Evolutionary conservation across 345 rosid genomes (phyloP).

Genomic region (Salix caprea): DNA sequence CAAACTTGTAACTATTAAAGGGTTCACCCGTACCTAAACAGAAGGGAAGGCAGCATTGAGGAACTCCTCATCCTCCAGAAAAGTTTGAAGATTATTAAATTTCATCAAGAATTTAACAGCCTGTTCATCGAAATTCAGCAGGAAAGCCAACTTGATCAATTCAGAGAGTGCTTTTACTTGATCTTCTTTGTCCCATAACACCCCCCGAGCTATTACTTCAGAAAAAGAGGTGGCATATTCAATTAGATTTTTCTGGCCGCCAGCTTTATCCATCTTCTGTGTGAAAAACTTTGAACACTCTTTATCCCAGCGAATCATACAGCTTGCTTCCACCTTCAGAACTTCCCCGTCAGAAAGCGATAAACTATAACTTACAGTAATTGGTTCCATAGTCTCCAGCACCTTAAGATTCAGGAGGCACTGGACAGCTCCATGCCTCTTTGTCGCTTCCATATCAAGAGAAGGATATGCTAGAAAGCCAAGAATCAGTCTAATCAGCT

Average conservation of each 20-base stretch:
- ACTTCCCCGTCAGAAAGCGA: constrained; percentile 36
- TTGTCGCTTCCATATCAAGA: constrained; percentile 37
- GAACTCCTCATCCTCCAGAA: constrained; percentile 51
- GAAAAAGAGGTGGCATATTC: constrained; percentile 53
- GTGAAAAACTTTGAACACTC: constrained; percentile 34
- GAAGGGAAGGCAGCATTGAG: neutral
- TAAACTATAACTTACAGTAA: constrained; percentile 34
- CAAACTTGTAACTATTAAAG: neutral
- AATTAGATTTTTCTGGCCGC: constrained; percentile 34
- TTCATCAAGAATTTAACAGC: constrained; percentile 54
- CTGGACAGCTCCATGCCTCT: constrained; percentile 43
- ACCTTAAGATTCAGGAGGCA: constrained; percentile 36
- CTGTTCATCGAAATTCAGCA: constrained; percentile 46
- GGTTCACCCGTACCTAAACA: neutral
- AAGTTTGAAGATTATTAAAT: constrained; percentile 50
- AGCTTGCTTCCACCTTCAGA: constrained; percentile 18
- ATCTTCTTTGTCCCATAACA: constrained; percentile 40
- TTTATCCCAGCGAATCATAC: constrained; percentile 54
- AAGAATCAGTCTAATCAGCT: constrained; percentile 50
- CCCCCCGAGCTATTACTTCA: constrained; percentile 47
- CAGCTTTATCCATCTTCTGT: constrained; percentile 38
- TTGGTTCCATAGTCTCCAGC: constrained; percentile 35
- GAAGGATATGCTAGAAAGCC: constrained; percentile 52
- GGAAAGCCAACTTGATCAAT: constrained; percentile 53
- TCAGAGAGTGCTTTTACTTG: constrained; percentile 38